Evolutionary conservation across 2,329 filamentous ascomycete genomes (phyloP).

Genomic region (Mariannaea elegans): DNA sequence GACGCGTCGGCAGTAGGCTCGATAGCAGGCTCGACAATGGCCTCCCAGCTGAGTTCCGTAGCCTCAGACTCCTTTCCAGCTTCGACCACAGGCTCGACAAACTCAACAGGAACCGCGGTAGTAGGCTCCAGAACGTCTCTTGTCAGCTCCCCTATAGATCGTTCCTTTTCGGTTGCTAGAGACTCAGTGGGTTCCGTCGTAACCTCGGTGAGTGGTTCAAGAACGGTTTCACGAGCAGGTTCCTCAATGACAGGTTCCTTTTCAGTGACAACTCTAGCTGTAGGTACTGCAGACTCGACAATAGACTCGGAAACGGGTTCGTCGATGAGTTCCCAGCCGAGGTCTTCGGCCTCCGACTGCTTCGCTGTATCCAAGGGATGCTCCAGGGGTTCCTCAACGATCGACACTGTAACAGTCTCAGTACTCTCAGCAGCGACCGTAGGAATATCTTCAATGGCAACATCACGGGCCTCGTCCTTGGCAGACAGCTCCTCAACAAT

Average conservation of each 20-base stretch:
- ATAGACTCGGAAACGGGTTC: neutral
- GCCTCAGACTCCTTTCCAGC: neutral
- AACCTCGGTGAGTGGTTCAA: neutral
- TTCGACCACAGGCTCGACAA: neutral
- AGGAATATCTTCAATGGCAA: neutral
- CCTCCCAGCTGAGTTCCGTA: neutral
- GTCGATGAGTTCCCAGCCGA: neutral
- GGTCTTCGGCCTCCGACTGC: neutral
- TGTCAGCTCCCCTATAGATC: neutral
- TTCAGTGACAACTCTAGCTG: neutral
- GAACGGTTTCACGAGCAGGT: neutral
- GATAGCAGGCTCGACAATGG: neutral
- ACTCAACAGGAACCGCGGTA: neutral
- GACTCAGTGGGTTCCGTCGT: neutral
- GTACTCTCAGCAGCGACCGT: neutral
- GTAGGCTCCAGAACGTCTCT: neutral
- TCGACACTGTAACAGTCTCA: neutral
- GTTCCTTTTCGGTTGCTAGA: neutral
- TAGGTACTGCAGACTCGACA: neutral
- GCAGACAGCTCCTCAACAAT: neutral
- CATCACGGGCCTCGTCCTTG: conserved; percentile 12
- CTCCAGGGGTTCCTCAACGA: neutral
- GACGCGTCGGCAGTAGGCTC: neutral
- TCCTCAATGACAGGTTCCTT: conserved; percentile 18
- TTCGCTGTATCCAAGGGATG: conserved; percentile 4